Conservation (phyloP, 2,329 filamentous ascomycete genomes). For the Teratosphaeria viscida region DNA sequence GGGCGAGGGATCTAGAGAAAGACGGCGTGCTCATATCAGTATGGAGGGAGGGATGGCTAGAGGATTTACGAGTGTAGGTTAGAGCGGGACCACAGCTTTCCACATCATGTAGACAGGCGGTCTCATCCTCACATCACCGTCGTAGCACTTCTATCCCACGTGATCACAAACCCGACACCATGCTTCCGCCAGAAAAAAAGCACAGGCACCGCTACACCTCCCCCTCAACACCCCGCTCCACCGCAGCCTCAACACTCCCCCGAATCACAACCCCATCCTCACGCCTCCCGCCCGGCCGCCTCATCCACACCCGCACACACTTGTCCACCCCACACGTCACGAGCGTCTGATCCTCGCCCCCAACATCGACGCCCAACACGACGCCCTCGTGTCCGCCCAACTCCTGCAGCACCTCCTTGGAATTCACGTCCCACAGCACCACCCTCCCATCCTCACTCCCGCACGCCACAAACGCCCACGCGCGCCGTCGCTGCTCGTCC, state of each 20-base stretch:
- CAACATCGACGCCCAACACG: constrained; percentile 51
- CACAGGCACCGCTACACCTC: not conserved
- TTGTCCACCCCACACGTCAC: constrained; percentile 54
- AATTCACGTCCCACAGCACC: constrained; percentile 81
- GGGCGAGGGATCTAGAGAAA: no score
- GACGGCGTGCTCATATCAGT: no score
- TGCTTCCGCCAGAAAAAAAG: no score
- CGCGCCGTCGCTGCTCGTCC: constrained; percentile 15
- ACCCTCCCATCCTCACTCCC: constrained; percentile 82
- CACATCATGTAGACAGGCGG: no score
- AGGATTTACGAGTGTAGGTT: no score
- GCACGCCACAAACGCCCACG: constrained; percentile 58
- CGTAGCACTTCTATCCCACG: no score
- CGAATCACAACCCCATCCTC: not conserved
- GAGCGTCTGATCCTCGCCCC: constrained; percentile 29
- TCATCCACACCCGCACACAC: constrained; percentile 51
- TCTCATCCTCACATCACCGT: no score
- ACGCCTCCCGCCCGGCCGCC: constrained; percentile 1
- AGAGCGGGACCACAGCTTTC: no score
- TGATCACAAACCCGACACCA: no score
- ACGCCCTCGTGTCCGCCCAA: constrained; percentile 47
- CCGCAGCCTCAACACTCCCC: not conserved
- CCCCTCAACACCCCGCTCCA: not conserved
- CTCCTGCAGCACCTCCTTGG: constrained; percentile 69
- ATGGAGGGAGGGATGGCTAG: no score